Base-by-base conservation (phyloP, 2,329 filamentous ascomycete species). In the Pseudogymnoascus destructans region DNA sequence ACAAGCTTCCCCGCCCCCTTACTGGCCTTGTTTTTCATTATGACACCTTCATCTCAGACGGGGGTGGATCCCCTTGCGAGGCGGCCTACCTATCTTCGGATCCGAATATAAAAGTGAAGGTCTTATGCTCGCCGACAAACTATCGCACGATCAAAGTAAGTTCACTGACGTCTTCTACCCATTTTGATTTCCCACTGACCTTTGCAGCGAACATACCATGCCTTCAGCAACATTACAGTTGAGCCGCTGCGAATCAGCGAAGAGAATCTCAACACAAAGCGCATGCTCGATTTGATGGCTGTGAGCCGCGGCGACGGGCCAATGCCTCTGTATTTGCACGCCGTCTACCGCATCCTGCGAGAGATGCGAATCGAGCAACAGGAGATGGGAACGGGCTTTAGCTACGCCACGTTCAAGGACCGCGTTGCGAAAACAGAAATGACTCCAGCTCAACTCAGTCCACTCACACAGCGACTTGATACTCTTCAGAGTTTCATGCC, bases 401-500 rank as follows among this genome's bases (percentile, higher is more conserved):
- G 77, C 55, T 81, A 80, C 61, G 36, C 52, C 0, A 60, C 64
- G 0, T 79, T 80, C 66, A 73, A 70, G 49, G 15, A 23, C 4
- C 23, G 38, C 0, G 62, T 70, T 1, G 64, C 79, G 0, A 61
- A 67, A 0, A 23, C 58, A 0, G 70, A 75, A 21, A 71, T 87
- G 17, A 71, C 73, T 0, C 63, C 68, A 0, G 70, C 67, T 1
- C 85, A 90, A 65, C 66, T 69, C 0, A 72, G 65, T 0, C 80
- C 83, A 0, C 70, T 92, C 1, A 69, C 74, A 0, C 77, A 83
- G 66, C 77, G 85, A 0, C 71, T 89, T 1, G 75, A 80, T 5
- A 74, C 83, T 0, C 72, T 89, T 0, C 80, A 88, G 64, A 82
- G 78, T 11, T 87, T 87, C 68, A 75, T 87, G 68, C 73, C 75